Percentiles rank a stretch among this genome's conserved stretches.
These are phyloP conservation scores for Quercus engelmannii DNA, from an alignment of 306 rosid species.

Conservation along the genomic window DNA sequence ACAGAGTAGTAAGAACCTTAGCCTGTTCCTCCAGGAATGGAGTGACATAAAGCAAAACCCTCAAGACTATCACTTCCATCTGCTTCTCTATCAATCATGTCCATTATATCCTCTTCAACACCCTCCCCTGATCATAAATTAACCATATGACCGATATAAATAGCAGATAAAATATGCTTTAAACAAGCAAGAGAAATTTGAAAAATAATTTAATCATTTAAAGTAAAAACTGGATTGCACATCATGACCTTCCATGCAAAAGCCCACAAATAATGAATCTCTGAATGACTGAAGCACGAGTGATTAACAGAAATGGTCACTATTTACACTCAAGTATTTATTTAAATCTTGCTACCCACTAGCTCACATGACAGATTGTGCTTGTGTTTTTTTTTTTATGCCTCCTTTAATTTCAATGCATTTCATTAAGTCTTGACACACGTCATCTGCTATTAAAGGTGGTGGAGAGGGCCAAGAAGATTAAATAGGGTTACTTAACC, in stretches of 20 bases:
- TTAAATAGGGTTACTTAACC: no score
- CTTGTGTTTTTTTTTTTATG: no score
- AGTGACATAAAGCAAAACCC: constrained; percentile 89
- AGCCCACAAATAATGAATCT: background rate
- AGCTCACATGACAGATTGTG: no score
- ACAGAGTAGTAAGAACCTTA: no score
- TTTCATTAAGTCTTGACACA: no score
- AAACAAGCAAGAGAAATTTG: background rate
- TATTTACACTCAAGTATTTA: background rate
- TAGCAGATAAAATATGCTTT: constrained; percentile 2
- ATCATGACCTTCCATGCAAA: constrained; percentile 1
- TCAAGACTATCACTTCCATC: constrained; percentile 99
- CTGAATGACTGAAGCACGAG: background rate
- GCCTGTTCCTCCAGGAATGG: no score
- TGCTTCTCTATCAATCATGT: constrained; percentile 99
- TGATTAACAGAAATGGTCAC: background rate
- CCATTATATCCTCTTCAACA: constrained; percentile 99
- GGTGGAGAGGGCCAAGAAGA: no score
- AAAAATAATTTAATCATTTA: background rate
- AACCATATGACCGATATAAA: background rate
- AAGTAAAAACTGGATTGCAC: background rate
- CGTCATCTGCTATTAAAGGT: no score
- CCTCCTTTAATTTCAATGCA: no score
- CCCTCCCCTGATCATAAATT: constrained; percentile 70
- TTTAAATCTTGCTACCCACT: no score